These are phyloP conservation scores for Sporobolomyces roseus DNA, from an alignment of 768 basidiomycete species.

Conservation along the genomic window DNA sequence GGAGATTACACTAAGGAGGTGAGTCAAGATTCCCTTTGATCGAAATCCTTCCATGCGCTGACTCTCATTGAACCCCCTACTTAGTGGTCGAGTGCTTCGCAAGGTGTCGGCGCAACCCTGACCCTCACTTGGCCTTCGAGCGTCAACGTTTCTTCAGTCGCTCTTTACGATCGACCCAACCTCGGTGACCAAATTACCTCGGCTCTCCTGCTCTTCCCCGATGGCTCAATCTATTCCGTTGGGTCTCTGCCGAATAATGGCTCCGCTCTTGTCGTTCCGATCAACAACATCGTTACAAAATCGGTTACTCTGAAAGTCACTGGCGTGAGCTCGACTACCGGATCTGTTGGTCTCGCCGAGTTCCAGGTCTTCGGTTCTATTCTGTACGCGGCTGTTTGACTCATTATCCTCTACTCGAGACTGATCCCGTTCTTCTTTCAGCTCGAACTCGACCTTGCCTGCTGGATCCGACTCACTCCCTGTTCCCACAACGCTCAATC, in stretches of 20 bases:
- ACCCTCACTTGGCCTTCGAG: not conserved
- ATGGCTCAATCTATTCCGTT: constrained; percentile 7
- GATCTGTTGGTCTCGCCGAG: constrained; percentile 10
- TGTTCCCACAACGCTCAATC: constrained; percentile 2
- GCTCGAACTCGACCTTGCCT: not conserved
- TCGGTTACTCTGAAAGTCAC: constrained; percentile 14
- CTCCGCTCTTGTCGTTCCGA: constrained; percentile 1
- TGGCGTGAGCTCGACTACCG: constrained; percentile 1
- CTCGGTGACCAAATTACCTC: constrained; percentile 13
- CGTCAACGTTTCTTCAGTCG: constrained; percentile 6
- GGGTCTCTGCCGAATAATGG: constrained; percentile 21
- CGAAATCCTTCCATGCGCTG: too few species aligned
- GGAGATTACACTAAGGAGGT: constrained; percentile 21
- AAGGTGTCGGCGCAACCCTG: constrained; percentile 12
- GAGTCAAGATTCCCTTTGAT: not conserved
- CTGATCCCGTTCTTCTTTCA: not conserved
- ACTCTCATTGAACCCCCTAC: not conserved
- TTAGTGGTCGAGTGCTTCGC: not conserved
- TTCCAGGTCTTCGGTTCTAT: constrained; percentile 6
- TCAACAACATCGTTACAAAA: constrained; percentile 2
- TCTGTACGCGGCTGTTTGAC: not conserved
- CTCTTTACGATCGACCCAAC: constrained; percentile 35
- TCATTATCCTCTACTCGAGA: too few species aligned
- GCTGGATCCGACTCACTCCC: not conserved
- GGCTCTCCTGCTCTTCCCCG: constrained; percentile 18